Conservation (phyloP, 352 stramenopile species). For the Phytophthora hibernalis region DNA sequence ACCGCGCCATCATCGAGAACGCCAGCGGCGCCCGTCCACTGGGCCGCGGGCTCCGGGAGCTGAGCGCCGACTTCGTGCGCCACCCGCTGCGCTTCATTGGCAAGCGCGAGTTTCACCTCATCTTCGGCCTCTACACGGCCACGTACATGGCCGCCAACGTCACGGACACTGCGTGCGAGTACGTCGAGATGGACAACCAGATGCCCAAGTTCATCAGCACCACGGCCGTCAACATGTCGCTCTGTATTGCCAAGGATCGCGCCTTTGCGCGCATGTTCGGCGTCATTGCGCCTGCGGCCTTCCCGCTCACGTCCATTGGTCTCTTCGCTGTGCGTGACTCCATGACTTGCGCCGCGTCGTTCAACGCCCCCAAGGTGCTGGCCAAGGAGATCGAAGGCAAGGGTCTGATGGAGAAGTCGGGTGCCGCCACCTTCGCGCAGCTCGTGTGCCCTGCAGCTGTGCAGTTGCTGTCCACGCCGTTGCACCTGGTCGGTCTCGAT, state of each 20-base stretch:
- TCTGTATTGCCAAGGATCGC: slow-evolving; percentile 92
- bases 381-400: slow-evolving; percentile 69
- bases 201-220: slow-evolving; percentile 91
- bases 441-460: slow-evolving; percentile 84
- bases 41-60: slow-evolving; percentile 66
- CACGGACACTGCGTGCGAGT: slow-evolving; percentile 88
- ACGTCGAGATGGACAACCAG: slow-evolving; percentile 71
- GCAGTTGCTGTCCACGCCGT: slow-evolving; percentile 89
- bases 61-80: slow-evolving; percentile 61
- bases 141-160: slow-evolving; percentile 91
- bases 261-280: slow-evolving; percentile 94
- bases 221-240: slow-evolving; percentile 91
- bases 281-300: slow-evolving; percentile 74
- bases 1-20: slow-evolving; percentile 92
- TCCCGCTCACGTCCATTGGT: slow-evolving; percentile 80
- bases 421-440: slow-evolving; percentile 74
- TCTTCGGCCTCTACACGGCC: slow-evolving; percentile 91
- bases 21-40: slow-evolving; percentile 77
- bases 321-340: slow-evolving; percentile 91
- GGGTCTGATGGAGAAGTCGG: slow-evolving; percentile 51
- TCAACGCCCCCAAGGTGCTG: slow-evolving; percentile 84
- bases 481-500: slow-evolving; percentile 90
- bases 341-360: slow-evolving; percentile 87
- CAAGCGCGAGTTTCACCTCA: slow-evolving; percentile 88
- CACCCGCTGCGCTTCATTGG: slow-evolving; percentile 85